Evolutionary conservation across 148 eudicot genomes (phyloP).

Genomic region (Chenopodium quinoa): DNA sequence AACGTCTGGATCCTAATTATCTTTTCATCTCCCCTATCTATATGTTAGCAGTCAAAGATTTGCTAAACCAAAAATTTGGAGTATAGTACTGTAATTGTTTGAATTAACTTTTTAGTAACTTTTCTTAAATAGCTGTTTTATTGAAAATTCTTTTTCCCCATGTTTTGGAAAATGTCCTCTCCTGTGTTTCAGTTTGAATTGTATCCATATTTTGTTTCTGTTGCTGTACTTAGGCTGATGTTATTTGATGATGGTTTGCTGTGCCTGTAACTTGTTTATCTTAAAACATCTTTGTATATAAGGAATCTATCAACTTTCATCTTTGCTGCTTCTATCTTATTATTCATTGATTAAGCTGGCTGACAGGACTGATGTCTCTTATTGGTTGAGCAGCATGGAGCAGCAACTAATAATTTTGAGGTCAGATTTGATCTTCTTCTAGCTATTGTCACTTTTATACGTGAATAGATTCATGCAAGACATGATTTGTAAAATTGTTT

Average conservation of each 20-base stretch:
- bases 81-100: not conserved
- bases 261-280: not conserved
- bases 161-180: not conserved
- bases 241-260: not conserved
- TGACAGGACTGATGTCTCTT: conserved; percentile 73
- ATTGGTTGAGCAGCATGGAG: conserved; percentile 67
- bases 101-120: too few relatives aligned
- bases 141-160: not conserved
- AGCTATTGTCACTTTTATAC: not conserved
- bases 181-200: not conserved
- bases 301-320: conserved; percentile 7
- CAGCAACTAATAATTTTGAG: conserved; percentile 46
- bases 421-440: conserved; percentile 40
- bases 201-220: not conserved
- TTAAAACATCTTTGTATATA: not conserved
- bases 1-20: not conserved
- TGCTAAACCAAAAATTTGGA: not conserved
- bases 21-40: not conserved
- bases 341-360: conserved; percentile 59
- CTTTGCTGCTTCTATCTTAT: conserved; percentile 29
- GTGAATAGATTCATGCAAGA: not conserved
- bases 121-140: not conserved
- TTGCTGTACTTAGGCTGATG: not conserved
- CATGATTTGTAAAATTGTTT: not conserved
- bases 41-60: not conserved